Conservation (phyloP, 2,329 filamentous ascomycete species). For the Coniosporium tulheliwenetii region DNA sequence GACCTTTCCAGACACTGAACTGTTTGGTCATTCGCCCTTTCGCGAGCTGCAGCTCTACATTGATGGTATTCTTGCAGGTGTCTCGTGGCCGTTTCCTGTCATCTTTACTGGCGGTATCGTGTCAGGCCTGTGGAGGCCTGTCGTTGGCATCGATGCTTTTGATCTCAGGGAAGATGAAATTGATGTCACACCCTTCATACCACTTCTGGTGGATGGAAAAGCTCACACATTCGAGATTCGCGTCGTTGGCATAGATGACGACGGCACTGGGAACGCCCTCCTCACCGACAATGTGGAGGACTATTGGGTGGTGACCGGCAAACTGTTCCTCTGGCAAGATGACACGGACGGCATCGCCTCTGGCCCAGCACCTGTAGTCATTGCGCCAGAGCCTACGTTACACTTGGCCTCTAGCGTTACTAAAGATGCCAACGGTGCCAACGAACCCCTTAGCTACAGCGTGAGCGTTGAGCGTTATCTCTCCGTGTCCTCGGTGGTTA, state of each 20-base stretch:
- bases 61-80: constrained; percentile 56
- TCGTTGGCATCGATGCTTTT: constrained; percentile 66
- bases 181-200: constrained; percentile 64
- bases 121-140: constrained; percentile 60
- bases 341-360: constrained; percentile 34
- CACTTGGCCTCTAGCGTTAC: constrained; percentile 33
- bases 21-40: constrained; percentile 57
- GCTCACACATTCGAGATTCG: constrained; percentile 53
- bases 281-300: constrained; percentile 42
- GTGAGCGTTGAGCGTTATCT: constrained; percentile 41
- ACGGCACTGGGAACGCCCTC: constrained; percentile 28
- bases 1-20: constrained; percentile 39
- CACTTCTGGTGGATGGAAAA: constrained; percentile 48
- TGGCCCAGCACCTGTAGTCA: constrained; percentile 21
- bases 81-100: constrained; percentile 68
- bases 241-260: constrained; percentile 49
- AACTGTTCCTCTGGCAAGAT: constrained; percentile 65
- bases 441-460: constrained; percentile 44
- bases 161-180: constrained; percentile 69
- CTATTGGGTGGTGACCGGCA: constrained; percentile 64
- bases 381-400: constrained; percentile 29
- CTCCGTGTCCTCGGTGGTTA: constrained; percentile 35
- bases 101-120: constrained; percentile 72
- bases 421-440: constrained; percentile 34
- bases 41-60: constrained; percentile 65